Evolutionary conservation across 2,329 filamentous ascomycete genomes (phyloP).

Genomic region (Fusarium napiforme): DNA sequence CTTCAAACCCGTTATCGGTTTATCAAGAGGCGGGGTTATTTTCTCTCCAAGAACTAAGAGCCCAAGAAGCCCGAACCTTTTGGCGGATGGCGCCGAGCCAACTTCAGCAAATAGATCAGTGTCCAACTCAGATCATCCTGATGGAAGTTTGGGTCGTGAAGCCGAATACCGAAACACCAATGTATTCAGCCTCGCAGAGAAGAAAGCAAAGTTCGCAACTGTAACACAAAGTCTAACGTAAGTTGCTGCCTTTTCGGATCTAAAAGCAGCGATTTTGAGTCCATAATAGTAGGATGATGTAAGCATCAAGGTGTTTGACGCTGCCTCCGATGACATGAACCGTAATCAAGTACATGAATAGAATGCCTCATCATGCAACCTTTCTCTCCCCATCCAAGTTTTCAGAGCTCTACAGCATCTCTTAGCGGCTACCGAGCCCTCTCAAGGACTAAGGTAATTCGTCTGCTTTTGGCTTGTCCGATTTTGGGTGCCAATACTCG

Average conservation of each 20-base stretch:
- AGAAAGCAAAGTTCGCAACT: background rate
- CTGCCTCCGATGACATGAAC: conserved; percentile 8
- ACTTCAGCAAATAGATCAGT: conserved; percentile 12
- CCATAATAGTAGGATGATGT: conserved; percentile 31
- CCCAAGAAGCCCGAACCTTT: conserved; percentile 3
- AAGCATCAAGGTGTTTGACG: conserved; percentile 7
- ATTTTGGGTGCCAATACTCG: background rate
- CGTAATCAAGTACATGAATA: conserved; percentile 9
- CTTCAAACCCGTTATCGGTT: conserved; percentile 24
- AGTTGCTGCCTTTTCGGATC: conserved; percentile 1
- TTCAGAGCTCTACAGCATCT: conserved; percentile 9
- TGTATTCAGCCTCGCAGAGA: conserved; percentile 1
- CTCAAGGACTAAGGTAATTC: background rate
- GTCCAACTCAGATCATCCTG: background rate
- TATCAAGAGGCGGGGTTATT: conserved; percentile 25
- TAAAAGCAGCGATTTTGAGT: background rate
- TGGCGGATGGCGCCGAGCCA: conserved; percentile 26
- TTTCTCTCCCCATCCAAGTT: conserved; percentile 4
- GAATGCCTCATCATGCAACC: conserved; percentile 3
- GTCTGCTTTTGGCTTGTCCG: background rate
- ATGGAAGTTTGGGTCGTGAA: background rate
- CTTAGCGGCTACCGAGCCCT: background rate
- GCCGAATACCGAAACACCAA: conserved; percentile 16
- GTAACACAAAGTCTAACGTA: conserved; percentile 5
- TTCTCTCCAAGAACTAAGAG: conserved; percentile 1